Conservation (phyloP, 495 filamentous ascomycete species). For the Sphaerosporella brunnea region DNA sequence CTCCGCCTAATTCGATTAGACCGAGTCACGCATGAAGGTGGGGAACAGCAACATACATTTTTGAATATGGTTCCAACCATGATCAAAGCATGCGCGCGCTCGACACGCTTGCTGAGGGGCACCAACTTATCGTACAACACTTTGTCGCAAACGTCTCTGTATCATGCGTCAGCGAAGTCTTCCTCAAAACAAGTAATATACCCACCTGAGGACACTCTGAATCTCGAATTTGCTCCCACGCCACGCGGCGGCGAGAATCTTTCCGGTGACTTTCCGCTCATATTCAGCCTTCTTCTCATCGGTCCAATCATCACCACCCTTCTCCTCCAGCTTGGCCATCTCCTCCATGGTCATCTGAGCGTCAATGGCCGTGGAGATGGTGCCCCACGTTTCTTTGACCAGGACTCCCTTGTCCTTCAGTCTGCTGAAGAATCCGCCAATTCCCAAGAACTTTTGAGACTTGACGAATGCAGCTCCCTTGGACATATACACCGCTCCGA, state of each 20-base stretch:
- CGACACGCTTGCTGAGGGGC: slow-evolving; percentile 62
- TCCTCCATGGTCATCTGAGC: slow-evolving; percentile 98
- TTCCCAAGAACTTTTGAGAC: slow-evolving; percentile 89
- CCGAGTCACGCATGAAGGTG: background rate
- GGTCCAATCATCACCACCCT: slow-evolving; percentile 93
- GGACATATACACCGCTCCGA: slow-evolving; percentile 71
- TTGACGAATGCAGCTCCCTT: slow-evolving; percentile 80
- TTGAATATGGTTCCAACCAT: slow-evolving; percentile 73
- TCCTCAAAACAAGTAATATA: too few species aligned
- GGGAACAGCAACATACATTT: slow-evolving; percentile 41
- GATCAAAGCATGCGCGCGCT: slow-evolving; percentile 76
- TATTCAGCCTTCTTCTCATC: slow-evolving; percentile 96
- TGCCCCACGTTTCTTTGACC: slow-evolving; percentile 96
- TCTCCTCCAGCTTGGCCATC: slow-evolving; percentile 91
- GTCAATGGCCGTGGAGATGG: slow-evolving; percentile 91
- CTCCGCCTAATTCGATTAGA: slow-evolving; percentile 43
- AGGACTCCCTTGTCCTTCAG: slow-evolving; percentile 94
- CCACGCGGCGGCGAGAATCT: slow-evolving; percentile 98
- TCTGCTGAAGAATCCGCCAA: slow-evolving; percentile 80
- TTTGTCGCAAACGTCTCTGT: slow-evolving; percentile 31
- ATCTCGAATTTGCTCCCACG: slow-evolving; percentile 95
- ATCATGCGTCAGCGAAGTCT: too few species aligned
- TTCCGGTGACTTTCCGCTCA: slow-evolving; percentile 84
- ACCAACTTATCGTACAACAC: slow-evolving; percentile 64
- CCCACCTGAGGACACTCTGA: slow-evolving; percentile 75